Evolutionary conservation across 148 eudicot species (phyloP).

Genomic region (Rhododendron williamsianum): DNA sequence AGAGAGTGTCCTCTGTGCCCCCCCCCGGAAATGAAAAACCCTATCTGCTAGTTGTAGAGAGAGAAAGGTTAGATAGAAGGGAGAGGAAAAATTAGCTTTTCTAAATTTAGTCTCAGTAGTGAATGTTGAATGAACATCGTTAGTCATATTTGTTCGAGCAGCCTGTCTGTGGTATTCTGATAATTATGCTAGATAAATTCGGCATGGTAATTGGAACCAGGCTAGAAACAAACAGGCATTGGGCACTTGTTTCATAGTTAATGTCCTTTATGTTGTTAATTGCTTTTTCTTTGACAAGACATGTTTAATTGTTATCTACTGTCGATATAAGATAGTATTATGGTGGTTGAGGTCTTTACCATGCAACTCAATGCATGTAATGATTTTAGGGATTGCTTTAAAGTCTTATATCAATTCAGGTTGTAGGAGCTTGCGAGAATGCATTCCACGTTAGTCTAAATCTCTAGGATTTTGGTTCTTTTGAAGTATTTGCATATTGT

Average conservation of each 20-base stretch:
- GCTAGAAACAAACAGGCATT: background rate
- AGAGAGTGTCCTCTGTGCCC: no score
- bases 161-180: background rate
- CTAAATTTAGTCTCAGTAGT: background rate
- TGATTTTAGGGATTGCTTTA: background rate
- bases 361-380: background rate
- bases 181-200: background rate
- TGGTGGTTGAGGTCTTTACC: background rate
- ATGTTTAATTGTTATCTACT: background rate
- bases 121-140: background rate
- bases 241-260: background rate
- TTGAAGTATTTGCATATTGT: slow-evolving; percentile 2
- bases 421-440: background rate
- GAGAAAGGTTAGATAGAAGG: no score
- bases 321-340: background rate
- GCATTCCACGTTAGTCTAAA: background rate
- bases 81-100: no score
- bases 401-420: background rate
- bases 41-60: no score
- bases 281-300: background rate
- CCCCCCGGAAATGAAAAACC: no score
- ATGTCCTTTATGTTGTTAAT: background rate
- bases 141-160: background rate
- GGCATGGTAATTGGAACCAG: background rate
- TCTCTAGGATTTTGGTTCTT: background rate